Evolutionary conservation across 352 stramenopile species (phyloP), one percentile per base, ranked within the genome.

Genomic region (Phytophthora ramorum): DNA sequence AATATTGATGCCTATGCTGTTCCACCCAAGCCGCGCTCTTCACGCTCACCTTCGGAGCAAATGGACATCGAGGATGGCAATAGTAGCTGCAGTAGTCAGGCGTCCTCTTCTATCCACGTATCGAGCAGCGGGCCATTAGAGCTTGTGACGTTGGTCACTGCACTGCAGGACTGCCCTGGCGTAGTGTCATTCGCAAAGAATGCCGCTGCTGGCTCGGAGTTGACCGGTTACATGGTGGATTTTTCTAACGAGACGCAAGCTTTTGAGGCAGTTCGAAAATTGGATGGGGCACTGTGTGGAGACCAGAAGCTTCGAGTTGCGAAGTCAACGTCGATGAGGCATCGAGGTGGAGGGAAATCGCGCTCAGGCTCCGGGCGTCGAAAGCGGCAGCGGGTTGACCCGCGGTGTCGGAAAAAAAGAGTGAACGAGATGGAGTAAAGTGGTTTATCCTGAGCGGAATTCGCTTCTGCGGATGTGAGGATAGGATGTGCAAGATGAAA

Each of bases 321-420:
- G 10, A 78, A 51, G 46, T 34, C 51, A 35, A 58, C 46, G 38
- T 62, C 58, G 41, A 63, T 45, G 19, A 73, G 34, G 35, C 58
- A 67, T 38, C 66, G 70, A 66, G 56, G 60, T 24, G 32, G 41
- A 63, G 58, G 48, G 2, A 78, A 78, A 56, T 16, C 57, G 13
- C 71, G 78, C 2, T 53, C 69, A 8, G 74, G 58, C 0, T 75
- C 83, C 19, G 81, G 85, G 28, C 79, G 79, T 50, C 81, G 85
- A 24, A 93, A 93, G 63, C 72, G 85, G 26, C 85, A 93, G 60
- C 82, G 85, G 34, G 58, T 93, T 24, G 85, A 91, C 49, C 69
- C 60, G 20, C 73, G 81, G 28, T 75, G 57, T 49, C 68, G 72
- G n/a, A 81, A 81, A 59, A 82, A 64, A 81, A 34, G 34, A 28